Percentiles rank a stretch among this genome's conserved stretches.
phyloP scores from a whole-genome alignment of 148 eudicot genomes.

The Rhododendron mucronatum region DNA sequence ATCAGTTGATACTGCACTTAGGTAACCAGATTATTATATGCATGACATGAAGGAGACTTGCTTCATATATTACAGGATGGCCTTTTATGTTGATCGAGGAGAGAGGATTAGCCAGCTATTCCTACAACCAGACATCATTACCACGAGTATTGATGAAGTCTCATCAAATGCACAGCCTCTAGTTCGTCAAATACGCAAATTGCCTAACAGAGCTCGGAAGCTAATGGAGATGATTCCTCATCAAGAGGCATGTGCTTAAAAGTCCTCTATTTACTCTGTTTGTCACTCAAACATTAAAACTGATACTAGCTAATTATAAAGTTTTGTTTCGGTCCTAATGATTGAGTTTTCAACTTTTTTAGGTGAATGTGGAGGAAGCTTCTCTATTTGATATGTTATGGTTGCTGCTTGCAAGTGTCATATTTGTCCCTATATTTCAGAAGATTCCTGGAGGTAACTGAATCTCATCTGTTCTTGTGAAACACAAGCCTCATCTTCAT shows the following conservation, averaged over 20 bases:
- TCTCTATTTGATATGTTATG: conserved; percentile 89
- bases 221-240: conserved; percentile 82
- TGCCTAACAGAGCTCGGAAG: conserved; percentile 57
- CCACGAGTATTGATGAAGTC: conserved; percentile 76
- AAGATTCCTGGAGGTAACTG: conserved; percentile 94
- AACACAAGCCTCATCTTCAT: not conserved
- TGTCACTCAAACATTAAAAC: not conserved
- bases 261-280: not conserved
- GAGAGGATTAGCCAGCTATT: conserved; percentile 47
- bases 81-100: conserved; percentile 45
- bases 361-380: conserved; percentile 97
- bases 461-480: not conserved
- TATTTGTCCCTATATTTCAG: conserved; percentile 90
- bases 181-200: conserved; percentile 55
- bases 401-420: conserved; percentile 97
- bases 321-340: not conserved
- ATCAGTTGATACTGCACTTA: not conserved
- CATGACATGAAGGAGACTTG: not conserved
- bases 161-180: conserved; percentile 69
- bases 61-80: conserved; percentile 43
- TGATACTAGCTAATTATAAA: not conserved
- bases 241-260: conserved; percentile 72
- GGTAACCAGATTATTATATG: not conserved
- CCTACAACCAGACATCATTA: conserved; percentile 51
- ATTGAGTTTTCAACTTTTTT: conserved; percentile 15